These are phyloP conservation scores for Ceratocystis smalleyi DNA, from an alignment of 2,329 filamentous ascomycete species.

Conservation along the genomic window DNA sequence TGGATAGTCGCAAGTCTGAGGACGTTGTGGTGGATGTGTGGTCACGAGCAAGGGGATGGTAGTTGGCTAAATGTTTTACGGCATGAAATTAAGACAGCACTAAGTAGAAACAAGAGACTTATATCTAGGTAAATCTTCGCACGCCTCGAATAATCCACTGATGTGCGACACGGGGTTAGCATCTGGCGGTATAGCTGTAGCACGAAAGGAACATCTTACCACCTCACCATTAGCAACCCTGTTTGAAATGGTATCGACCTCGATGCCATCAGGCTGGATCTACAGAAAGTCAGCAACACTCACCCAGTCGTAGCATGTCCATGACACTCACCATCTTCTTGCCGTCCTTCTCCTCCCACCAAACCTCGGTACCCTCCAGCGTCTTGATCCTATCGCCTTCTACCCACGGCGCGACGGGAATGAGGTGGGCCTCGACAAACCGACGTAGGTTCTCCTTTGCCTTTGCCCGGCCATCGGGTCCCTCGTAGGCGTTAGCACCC, in stretches of 20 bases:
- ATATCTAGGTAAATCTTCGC: not conserved
- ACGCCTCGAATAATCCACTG: conserved; percentile 8
- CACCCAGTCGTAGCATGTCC: not conserved
- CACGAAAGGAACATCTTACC: conserved; percentile 25
- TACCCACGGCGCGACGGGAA: conserved; percentile 60
- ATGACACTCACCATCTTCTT: conserved; percentile 44
- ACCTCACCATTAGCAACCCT: conserved; percentile 79
- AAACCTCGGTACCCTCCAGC: conserved; percentile 52
- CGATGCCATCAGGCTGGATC: conserved; percentile 66
- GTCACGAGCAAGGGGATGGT: conserved; percentile 58
- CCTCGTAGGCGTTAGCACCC: conserved; percentile 60
- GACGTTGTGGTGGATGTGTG: conserved; percentile 60
- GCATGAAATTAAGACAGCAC: not conserved
- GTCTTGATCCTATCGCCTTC: conserved; percentile 51
- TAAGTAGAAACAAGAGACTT: not conserved
- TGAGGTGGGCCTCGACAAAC: conserved; percentile 77
- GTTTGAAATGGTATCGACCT: conserved; percentile 59
- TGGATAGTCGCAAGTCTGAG: conserved; percentile 42
- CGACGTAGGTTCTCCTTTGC: conserved; percentile 59
- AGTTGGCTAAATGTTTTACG: conserved; percentile 9
- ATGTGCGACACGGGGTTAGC: not conserved
- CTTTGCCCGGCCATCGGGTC: conserved; percentile 55
- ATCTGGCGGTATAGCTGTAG: not conserved
- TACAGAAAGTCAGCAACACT: conserved; percentile 23
- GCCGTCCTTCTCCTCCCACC: conserved; percentile 63